These are phyloP conservation scores for Phytophthora pini DNA, from an alignment of 352 stramenopile genomes.

Conservation along the genomic window DNA sequence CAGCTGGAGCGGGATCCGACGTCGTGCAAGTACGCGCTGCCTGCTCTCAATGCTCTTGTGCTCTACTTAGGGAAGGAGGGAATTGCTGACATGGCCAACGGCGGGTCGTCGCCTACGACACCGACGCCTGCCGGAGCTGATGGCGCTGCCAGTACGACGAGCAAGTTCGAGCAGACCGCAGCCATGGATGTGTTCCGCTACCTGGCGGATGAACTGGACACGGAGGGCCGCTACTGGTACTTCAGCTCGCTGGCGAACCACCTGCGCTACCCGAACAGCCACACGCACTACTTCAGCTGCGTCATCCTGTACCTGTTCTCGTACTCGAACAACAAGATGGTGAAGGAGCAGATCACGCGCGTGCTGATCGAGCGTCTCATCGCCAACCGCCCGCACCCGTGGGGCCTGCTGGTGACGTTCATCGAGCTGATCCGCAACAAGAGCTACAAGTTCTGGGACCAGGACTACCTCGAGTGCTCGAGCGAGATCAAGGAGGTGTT, in stretches of 20 bases:
- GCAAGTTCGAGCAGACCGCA: constrained; percentile 88
- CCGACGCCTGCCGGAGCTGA: constrained; percentile 30
- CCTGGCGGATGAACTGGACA: constrained; percentile 95
- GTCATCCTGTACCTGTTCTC: constrained; percentile 99
- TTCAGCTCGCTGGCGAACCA: constrained; percentile 99
- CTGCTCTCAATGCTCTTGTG: constrained; percentile 93
- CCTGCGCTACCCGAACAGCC: constrained; percentile 98
- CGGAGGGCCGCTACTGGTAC: constrained; percentile 97
- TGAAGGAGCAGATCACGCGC: constrained; percentile 98
- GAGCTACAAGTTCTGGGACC: constrained; percentile 99
- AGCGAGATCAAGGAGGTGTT: constrained; percentile 99
- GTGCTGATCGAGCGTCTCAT: constrained; percentile 99
- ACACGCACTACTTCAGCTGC: constrained; percentile 99
- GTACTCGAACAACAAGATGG: constrained; percentile 95
- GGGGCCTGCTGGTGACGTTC: constrained; percentile 98
- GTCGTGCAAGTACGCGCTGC: constrained; percentile 91
- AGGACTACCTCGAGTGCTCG: constrained; percentile 98
- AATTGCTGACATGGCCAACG: constrained; percentile 80
- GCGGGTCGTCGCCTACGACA: constrained; percentile 28
- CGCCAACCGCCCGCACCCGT: constrained; percentile 98
- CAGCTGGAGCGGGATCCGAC: constrained; percentile 76
- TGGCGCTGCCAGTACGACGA: constrained; percentile 40
- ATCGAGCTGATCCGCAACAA: constrained; percentile 99
- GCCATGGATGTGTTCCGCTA: constrained; percentile 96
- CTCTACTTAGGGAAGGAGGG: constrained; percentile 88